Conservation (phyloP, 1,284 basidiomycete species). For the Sparassis latifolia region DNA sequence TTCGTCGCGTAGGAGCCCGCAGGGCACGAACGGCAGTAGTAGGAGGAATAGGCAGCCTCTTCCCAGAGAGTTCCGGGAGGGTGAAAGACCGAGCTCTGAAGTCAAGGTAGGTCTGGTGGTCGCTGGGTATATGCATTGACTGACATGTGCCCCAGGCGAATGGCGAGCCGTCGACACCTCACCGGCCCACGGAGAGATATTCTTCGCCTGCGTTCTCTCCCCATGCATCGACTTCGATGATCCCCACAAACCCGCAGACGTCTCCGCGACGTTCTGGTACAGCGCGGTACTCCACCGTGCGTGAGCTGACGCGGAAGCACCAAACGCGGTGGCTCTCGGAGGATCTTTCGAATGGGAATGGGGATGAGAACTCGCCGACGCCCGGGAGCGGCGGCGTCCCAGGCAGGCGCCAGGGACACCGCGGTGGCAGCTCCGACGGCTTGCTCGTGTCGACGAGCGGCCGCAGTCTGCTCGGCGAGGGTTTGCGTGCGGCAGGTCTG, state of each 20-base stretch:
- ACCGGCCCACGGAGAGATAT: constrained; percentile 11
- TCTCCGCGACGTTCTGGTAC: constrained; percentile 28
- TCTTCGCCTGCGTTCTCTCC: constrained; percentile 2
- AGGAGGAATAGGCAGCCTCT: constrained; percentile 48
- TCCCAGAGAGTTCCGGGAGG: constrained; percentile 54
- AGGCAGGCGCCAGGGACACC: constrained; percentile 36
- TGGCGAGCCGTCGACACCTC: constrained; percentile 21
- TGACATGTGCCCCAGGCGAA: neutral
- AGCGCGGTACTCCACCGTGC: constrained; percentile 37
- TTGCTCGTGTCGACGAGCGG: constrained; percentile 36
- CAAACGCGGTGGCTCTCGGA: constrained; percentile 45
- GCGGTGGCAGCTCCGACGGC: constrained; percentile 63
- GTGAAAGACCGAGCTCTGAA: constrained; percentile 31
- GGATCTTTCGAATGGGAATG: constrained; percentile 27
- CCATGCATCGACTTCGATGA: constrained; percentile 19
- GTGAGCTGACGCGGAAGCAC: constrained; percentile 39
- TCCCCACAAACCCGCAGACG: constrained; percentile 16
- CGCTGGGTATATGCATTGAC: too few relatives aligned
- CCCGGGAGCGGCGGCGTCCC: constrained; percentile 18
- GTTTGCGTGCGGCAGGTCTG: constrained; percentile 67
- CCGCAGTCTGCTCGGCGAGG: constrained; percentile 58
- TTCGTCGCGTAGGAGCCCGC: constrained; percentile 40
- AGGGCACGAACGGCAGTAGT: constrained; percentile 25
- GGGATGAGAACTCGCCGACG: constrained; percentile 23
- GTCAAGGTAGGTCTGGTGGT: constrained; percentile 32